Conservation (phyloP, 2,329 filamentous ascomycete species). For the Samsoniella hepiali region DNA sequence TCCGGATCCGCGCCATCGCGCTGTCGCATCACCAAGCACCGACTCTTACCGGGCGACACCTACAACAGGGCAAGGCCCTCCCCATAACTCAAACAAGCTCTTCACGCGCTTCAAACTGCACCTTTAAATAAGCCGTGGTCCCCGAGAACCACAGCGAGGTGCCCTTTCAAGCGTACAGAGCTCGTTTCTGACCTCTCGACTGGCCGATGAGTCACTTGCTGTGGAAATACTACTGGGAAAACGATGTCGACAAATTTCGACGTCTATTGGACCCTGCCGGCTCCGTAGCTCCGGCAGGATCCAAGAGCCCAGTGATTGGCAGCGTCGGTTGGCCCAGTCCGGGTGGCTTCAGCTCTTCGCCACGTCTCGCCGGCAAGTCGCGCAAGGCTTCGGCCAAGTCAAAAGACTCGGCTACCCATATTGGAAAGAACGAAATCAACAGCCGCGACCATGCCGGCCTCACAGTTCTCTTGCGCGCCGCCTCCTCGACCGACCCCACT, state of each 20-base stretch:
- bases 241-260: conserved; percentile 95
- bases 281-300: conserved; percentile 51
- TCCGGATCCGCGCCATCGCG: background rate
- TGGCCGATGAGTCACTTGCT: conserved; percentile 89
- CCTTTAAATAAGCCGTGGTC: conserved; percentile 95
- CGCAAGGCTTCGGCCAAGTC: conserved; percentile 45
- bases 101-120: conserved; percentile 41
- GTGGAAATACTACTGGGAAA: conserved; percentile 95
- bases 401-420: conserved; percentile 42
- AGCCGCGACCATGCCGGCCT: conserved; percentile 76
- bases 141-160: conserved; percentile 86
- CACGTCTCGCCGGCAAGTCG: conserved; percentile 46
- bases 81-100: conserved; percentile 16
- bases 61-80: background rate
- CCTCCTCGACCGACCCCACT: conserved; percentile 67
- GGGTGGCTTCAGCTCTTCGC: conserved; percentile 47
- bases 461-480: conserved; percentile 80
- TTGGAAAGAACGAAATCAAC: conserved; percentile 70
- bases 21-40: background rate
- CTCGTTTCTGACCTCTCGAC: conserved; percentile 33
- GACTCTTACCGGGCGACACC: background rate
- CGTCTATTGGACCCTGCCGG: conserved; percentile 75
- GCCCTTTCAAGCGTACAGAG: conserved; percentile 55
- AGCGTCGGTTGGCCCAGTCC: conserved; percentile 28
- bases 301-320: conserved; percentile 51